phyloP scores from a whole-genome alignment of 2,329 filamentous ascomycete species.

The Calonectria pteridis region DNA sequence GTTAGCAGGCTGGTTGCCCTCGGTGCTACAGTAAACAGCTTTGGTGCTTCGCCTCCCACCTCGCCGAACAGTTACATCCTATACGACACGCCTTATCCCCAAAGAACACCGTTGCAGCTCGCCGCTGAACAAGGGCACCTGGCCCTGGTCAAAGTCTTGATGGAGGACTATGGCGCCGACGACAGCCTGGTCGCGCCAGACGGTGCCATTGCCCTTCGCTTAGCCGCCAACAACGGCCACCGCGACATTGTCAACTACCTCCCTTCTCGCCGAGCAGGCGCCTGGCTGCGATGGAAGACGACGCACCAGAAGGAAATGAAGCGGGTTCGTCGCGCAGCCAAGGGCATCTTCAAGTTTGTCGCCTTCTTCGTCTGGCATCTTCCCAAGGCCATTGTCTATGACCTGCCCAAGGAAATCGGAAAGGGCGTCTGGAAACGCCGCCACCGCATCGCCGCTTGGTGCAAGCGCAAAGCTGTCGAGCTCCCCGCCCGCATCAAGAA shows the following conservation, averaged over 20 bases:
- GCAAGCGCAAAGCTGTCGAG: conserved; percentile 41
- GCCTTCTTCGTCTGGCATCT: conserved; percentile 46
- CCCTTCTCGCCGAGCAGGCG: conserved; percentile 54
- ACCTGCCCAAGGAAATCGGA: conserved; percentile 37
- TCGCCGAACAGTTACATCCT: background rate
- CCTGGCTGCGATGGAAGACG: conserved; percentile 52
- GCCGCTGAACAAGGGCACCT: conserved; percentile 57
- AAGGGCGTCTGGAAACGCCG: conserved; percentile 42
- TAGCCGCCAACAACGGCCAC: conserved; percentile 57
- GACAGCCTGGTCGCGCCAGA: conserved; percentile 59
- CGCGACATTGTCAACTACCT: conserved; percentile 59
- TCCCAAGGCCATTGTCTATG: conserved; percentile 47
- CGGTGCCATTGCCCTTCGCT: conserved; percentile 58
- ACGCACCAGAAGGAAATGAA: conserved; percentile 47
- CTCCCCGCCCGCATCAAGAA: conserved; percentile 45
- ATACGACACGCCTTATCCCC: conserved; percentile 31
- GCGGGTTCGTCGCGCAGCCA: conserved; percentile 37
- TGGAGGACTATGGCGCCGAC: conserved; percentile 56
- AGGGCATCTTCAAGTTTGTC: conserved; percentile 41
- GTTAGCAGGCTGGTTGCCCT: conserved; percentile 50
- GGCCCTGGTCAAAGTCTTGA: conserved; percentile 55
- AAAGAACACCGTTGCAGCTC: conserved; percentile 59
- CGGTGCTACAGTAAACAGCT: conserved; percentile 51
- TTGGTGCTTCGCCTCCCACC: conserved; percentile 27
- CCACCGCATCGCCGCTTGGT: conserved; percentile 47